phyloP scores from a whole-genome alignment of 192 early-diverging fungal species.

The Physocladia obscura region DNA sequence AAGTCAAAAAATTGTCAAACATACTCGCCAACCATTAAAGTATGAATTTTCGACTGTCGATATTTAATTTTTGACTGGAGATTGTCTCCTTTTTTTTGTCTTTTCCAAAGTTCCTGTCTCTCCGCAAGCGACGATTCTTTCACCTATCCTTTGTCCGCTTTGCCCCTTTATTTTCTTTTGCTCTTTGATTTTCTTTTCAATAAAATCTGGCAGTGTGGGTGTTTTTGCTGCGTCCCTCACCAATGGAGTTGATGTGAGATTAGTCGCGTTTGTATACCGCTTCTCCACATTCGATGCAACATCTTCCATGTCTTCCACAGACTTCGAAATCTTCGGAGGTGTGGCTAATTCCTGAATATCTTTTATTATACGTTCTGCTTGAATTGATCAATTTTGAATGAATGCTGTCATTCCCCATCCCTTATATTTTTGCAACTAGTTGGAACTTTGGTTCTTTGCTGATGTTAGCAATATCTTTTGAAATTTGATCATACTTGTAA shows the following conservation, averaged over 20 bases:
- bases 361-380: conserved; percentile 41
- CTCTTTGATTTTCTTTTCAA: too few relatives aligned
- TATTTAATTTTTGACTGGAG: conserved; percentile 70
- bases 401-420: conserved; percentile 66
- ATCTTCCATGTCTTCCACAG: conserved; percentile 59
- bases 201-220: too few relatives aligned
- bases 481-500: conserved; percentile 56
- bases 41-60: conserved; percentile 52
- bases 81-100: too few relatives aligned
- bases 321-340: conserved; percentile 53
- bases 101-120: too few relatives aligned
- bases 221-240: too few relatives aligned
- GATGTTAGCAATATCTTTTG: conserved; percentile 50
- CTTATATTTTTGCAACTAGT: conserved; percentile 58
- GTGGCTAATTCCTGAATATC: conserved; percentile 52
- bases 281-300: conserved; percentile 62
- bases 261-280: conserved; percentile 61
- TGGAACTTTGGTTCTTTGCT: conserved; percentile 49
- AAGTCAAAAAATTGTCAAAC: conserved; percentile 64
- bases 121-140: too few relatives aligned
- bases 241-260: too few relatives aligned
- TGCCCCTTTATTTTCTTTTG: too few relatives aligned
- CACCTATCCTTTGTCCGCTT: too few relatives aligned
- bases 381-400: conserved; percentile 27
- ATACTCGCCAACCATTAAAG: conserved; percentile 50